A percentile compares a stretch with the other conserved stretches of the same genome.
phyloP scores from a whole-genome alignment of 768 basidiomycete species.

The Calocybe indica region DNA sequence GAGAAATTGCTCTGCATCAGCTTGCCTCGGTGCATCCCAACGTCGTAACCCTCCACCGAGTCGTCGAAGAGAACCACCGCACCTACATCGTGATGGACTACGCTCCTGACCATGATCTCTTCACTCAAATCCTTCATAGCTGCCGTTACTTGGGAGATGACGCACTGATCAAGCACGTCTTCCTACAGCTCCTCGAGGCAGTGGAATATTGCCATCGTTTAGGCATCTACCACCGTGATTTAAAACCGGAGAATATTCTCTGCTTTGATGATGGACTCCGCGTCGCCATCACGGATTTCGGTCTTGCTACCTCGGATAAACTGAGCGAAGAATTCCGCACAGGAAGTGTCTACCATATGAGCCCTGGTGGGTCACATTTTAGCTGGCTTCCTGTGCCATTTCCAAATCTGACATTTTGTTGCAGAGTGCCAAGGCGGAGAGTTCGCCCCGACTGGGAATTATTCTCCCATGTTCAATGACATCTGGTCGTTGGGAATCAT shows the following conservation, averaged over 20 bases:
- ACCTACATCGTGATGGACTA: slow-evolving; percentile 94
- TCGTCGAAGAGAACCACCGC: slow-evolving; percentile 75
- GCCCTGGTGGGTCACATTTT: slow-evolving; percentile 57
- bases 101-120: slow-evolving; percentile 86
- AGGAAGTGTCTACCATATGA: slow-evolving; percentile 98
- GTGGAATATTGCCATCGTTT: slow-evolving; percentile 89
- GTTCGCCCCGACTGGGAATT: slow-evolving; percentile 56
- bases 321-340: slow-evolving; percentile 86
- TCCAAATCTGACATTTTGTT: slow-evolving; percentile 13
- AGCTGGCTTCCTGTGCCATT: slow-evolving; percentile 4
- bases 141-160: slow-evolving; percentile 82
- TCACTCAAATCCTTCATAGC: slow-evolving; percentile 79
- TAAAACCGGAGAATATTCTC: slow-evolving; percentile 95
- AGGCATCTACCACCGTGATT: slow-evolving; percentile 92
- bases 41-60: slow-evolving; percentile 85
- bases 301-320: slow-evolving; percentile 84
- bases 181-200: slow-evolving; percentile 89
- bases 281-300: slow-evolving; percentile 92
- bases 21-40: slow-evolving; percentile 70
- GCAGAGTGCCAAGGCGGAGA: slow-evolving; percentile 85
- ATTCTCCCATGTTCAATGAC: slow-evolving; percentile 87
- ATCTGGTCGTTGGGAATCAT: slow-evolving; percentile 97
- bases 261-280: slow-evolving; percentile 74
- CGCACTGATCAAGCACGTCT: slow-evolving; percentile 80
- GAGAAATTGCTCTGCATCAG: slow-evolving; percentile 82